Conservation (phyloP, 495 filamentous ascomycete species). For the Lasiosphaeriaceae sp. region DNA sequence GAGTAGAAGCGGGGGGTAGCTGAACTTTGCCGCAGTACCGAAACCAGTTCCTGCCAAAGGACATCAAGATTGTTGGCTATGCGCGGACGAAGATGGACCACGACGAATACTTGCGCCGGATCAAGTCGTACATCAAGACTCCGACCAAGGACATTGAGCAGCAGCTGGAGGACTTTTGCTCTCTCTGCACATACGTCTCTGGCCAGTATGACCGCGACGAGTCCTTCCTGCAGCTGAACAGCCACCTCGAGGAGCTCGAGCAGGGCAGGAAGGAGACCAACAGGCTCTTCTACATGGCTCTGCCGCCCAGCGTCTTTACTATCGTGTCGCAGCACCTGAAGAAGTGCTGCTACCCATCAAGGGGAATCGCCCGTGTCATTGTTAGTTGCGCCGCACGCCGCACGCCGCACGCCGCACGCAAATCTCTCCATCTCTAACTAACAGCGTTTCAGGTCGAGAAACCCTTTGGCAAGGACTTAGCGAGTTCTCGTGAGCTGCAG, state of each 20-base stretch:
- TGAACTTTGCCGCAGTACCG: constrained; percentile 64
- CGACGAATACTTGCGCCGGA: constrained; percentile 85
- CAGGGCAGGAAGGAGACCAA: constrained; percentile 76
- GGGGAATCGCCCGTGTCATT: constrained; percentile 88
- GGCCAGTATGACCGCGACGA: constrained; percentile 98
- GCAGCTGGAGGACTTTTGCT: constrained; percentile 85
- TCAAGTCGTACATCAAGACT: constrained; percentile 98
- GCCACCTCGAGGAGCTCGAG: constrained; percentile 88
- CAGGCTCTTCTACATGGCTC: constrained; percentile 98
- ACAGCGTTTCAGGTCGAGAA: constrained; percentile 77
- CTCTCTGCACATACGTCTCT: constrained; percentile 84
- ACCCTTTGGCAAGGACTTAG: constrained; percentile 96
- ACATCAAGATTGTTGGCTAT: constrained; percentile 97
- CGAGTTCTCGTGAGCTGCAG: constrained; percentile 89
- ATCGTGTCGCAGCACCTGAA: constrained; percentile 96
- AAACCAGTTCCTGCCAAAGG: constrained; percentile 97
- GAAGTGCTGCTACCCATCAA: constrained; percentile 89
- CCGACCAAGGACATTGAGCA: constrained; percentile 97
- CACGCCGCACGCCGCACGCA: too few relatives aligned
- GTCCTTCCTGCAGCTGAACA: constrained; percentile 81
- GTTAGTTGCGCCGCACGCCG: constrained; percentile 50
- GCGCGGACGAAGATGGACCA: constrained; percentile 99
- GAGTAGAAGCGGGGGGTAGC: not conserved
- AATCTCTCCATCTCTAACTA: not conserved
- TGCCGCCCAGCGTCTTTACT: constrained; percentile 96